Evolutionary conservation across 2,329 filamentous ascomycete genomes (phyloP), one percentile per base, ranked within the genome.

Genomic region (Aspergillus thermomutatus): DNA sequence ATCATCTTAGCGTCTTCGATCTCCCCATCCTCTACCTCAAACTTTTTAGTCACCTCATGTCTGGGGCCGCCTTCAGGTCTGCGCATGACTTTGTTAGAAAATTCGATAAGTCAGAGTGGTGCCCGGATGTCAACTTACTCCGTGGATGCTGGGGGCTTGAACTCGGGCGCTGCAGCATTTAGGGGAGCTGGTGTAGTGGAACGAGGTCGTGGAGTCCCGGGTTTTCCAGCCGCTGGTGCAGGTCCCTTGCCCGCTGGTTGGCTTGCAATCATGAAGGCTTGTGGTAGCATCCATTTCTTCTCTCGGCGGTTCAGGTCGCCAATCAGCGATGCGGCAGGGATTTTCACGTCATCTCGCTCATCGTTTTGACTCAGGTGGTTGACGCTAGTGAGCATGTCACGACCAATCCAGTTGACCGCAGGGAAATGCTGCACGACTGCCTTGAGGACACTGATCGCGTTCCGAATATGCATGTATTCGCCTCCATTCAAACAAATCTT

Each of bases 381-480:
- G 50, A 81, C 75, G 52, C 72, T 72, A 4, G 66, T 70, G 46
- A 76, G 66, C 67, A 80, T 75, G 52, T 75, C 70, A 19, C 69
- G 68, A 34, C 91, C 94, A 82, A 96, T 93, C 72, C 91, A 94
- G 68, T 96, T 91, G 56, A 97, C 85, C 17, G 87, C 88, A 3
- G 94, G 95, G 80, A 96, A 99, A 66, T 87, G 83, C 51, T 91
- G 86, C 25, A 91, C 83, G 49, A 96, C 82, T 10, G 85, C 83
- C 70, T 94, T 95, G 57, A 99, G 80, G 3, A 97, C 82, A 56
- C 89, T 94, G 64, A 97, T 95, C 47, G 92, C 91, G 71, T 99
- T 99, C 54, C 93, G 87, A 70, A 97, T 96, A 72, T 97, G 92
- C 89, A 97, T 97, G 84, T 94, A 99, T 74, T 97, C 93, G 31